Conservation (phyloP, 2,329 filamentous ascomycete genomes). For the Stemphylium vesicarium region DNA sequence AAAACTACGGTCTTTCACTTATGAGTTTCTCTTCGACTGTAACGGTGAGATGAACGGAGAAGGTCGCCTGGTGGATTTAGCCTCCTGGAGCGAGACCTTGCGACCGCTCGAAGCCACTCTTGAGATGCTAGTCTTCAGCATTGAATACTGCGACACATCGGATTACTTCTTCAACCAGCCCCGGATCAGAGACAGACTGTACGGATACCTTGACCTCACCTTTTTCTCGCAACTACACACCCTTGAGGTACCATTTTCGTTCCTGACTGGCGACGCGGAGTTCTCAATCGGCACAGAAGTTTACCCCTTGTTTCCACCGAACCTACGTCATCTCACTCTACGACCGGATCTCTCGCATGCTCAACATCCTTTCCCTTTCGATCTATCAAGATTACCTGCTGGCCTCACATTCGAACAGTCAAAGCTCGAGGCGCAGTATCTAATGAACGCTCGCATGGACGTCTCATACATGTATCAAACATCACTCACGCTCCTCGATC, state of each 20-base stretch:
- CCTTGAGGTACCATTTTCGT: conserved; percentile 33
- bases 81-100: conserved; percentile 26
- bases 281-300: conserved; percentile 31
- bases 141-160: conserved; percentile 29
- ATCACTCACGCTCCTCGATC: conserved; percentile 26
- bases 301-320: conserved; percentile 29
- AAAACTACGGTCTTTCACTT: conserved; percentile 31
- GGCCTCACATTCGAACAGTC: conserved; percentile 24
- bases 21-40: conserved; percentile 30
- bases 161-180: conserved; percentile 31
- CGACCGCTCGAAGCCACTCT: conserved; percentile 16
- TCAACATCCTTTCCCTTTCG: conserved; percentile 27
- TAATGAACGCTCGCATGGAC: conserved; percentile 34
- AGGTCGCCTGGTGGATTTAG: conserved; percentile 21
- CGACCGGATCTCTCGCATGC: conserved; percentile 35
- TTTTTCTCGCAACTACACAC: conserved; percentile 28
- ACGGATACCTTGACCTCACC: conserved; percentile 33
- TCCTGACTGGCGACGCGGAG: conserved; percentile 31
- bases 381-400: conserved; percentile 23
- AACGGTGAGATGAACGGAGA: conserved; percentile 2
- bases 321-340: conserved; percentile 32
- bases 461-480: conserved; percentile 32
- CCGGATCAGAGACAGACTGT: conserved; percentile 17
- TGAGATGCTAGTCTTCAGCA: conserved; percentile 26
- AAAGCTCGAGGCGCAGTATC: conserved; percentile 18